Evolutionary conservation across 257 asterid genomes (phyloP).

Genomic region (Leonotis leonurus): DNA sequence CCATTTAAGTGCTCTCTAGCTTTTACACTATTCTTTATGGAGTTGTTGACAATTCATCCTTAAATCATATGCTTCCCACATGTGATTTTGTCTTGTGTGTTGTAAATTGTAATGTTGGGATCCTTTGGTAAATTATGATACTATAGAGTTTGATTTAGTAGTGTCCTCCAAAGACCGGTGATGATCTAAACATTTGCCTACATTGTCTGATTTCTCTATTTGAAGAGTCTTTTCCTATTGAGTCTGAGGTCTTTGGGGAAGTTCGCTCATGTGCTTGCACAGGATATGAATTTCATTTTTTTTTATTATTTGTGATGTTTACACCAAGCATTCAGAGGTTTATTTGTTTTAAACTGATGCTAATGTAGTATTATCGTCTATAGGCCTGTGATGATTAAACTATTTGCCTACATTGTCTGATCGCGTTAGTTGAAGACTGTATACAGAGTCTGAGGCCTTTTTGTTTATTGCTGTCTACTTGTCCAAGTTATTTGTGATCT

Average conservation of each 20-base stretch:
- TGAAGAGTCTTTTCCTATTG: no score
- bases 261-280: no score
- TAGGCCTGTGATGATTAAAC: neutral
- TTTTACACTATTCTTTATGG: neutral
- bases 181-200: neutral
- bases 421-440: conserved; percentile 1
- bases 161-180: no score
- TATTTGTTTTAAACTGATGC: no score
- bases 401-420: conserved; percentile 18
- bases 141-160: no score
- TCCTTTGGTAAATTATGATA: neutral
- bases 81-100: neutral
- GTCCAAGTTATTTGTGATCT: no score
- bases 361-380: neutral
- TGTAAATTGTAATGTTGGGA: neutral
- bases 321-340: no score
- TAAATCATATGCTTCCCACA: neutral
- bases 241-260: no score
- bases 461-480: no score
- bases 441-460: conserved; percentile 2
- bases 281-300: no score
- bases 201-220: no score
- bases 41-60: neutral
- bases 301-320: no score
- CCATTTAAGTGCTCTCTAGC: neutral